phyloP scores from a whole-genome alignment of 257 asterid species.

The Solanum paucissectum region DNA sequence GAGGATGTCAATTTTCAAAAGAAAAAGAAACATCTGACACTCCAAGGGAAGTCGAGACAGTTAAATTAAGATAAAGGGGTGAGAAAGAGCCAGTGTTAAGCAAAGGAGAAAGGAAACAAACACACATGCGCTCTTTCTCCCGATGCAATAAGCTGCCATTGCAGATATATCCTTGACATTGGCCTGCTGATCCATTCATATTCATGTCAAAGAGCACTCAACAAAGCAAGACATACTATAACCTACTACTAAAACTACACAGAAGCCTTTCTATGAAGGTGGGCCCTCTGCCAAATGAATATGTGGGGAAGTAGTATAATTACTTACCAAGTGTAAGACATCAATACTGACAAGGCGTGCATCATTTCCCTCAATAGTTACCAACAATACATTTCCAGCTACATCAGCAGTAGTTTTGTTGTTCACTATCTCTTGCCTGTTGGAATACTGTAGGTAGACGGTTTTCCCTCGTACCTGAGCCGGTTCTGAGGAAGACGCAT shows the following conservation, averaged over 20 bases:
- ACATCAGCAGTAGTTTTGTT: constrained; percentile 98
- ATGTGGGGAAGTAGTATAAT: neutral
- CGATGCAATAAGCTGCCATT: constrained; percentile 98
- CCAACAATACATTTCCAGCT: constrained; percentile 96
- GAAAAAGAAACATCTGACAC: constrained; percentile 2
- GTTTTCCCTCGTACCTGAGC: constrained; percentile 99
- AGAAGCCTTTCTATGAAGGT: neutral
- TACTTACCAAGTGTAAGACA: constrained; percentile 94
- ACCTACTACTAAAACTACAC: constrained; percentile 17
- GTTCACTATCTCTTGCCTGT: constrained; percentile 99
- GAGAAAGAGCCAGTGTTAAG: constrained; percentile 88
- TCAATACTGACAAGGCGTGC: constrained; percentile 99
- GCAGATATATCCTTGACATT: constrained; percentile 92
- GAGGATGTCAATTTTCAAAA: neutral
- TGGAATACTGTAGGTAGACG: constrained; percentile 96
- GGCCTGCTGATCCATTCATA: constrained; percentile 98
- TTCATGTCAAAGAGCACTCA: constrained; percentile 73
- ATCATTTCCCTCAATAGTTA: constrained; percentile 93
- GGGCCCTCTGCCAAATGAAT: neutral
- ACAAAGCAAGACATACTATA: constrained; percentile 46
- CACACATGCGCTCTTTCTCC: constrained; percentile 98
- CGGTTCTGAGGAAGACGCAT: constrained; percentile 96
- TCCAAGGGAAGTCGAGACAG: constrained; percentile 30
- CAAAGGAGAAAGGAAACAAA: constrained; percentile 98
- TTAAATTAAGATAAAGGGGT: constrained; percentile 54